Evolutionary conservation across 768 basidiomycete species (phyloP), one percentile per base, ranked within the genome.

Genomic region (Rubroboletus satanas): DNA sequence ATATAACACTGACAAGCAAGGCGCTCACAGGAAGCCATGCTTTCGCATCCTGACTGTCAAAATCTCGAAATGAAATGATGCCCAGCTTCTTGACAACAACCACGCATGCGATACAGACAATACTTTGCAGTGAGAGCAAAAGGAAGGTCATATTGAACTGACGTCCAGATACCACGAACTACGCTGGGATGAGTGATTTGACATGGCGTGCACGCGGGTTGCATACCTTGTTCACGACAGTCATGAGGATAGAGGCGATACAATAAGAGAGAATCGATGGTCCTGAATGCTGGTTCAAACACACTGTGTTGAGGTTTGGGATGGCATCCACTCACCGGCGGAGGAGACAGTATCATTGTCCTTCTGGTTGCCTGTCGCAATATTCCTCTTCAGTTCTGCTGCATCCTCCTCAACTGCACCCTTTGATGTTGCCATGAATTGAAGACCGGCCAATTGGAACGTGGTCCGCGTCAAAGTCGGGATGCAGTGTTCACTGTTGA

Each of bases 101-200:
- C 18, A 98, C 97, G 67, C 88, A 92, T 2, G 76, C 67, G 17
- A 89, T 83, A 71, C 94, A 98, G 60, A 99, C 95, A 31, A 80
- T 72, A 2, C 91, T 92, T 69, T 99, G 97, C 52, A 98, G 90
- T 53, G 87, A 85, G 36, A 98, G 79, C 38, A 99, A 82, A 42
- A 98, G 78, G 68, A 98, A 98, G 61, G 90, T 98, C 97, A 98
- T 98, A 60, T 90, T 92, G 73, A 98, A 99, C 62, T 90, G 72
- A 31, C 79, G 79, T 6, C 97, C 97, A 2, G 95, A 98, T 7
- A 98, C 96, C 53, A 98, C 93, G 62, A 89, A 98, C 90, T 98
- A 63, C 35, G 45, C 33, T 45, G 10, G 28, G 18, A 35, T 62
- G 54, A 61, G 51, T 43, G 17, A 29, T 31, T 10, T 21, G 43